Evolutionary conservation across 164 flowering plant genomes (phyloP), one percentile per base, ranked within the genome.

Genomic region (Chimonanthus salicifolius): DNA sequence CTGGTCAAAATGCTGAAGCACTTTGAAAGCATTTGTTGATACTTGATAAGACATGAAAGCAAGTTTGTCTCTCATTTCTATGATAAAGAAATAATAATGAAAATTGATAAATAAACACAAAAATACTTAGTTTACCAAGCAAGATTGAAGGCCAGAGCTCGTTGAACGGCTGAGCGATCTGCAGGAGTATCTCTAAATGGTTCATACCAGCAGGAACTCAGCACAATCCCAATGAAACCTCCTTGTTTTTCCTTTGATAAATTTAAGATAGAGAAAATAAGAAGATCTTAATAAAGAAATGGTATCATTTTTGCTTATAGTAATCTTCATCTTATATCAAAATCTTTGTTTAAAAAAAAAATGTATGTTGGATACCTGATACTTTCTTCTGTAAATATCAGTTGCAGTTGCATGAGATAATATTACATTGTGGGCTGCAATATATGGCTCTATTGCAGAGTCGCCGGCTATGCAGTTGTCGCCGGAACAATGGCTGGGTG

Each of bases 381-480:
- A 33, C 33, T 33, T 71, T 45, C 66, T 71, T 45, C 73, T 58
- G 45, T 71, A 71, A 62, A 71, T 71, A 45, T 71, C 73, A 4
- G 51, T 11, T 8, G 73, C 73, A 58, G 65, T 60, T 9, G 73
- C 73, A 45, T 71, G 73, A 3, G 73, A 58, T 18, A 71, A 62
- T 45, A 71, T 71, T 44, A 71, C 33, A 33, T 33, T 71, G 7
- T 71, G 73, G 3, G 65, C 64, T 60, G 73, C 73, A n/a, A 71
- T 71, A 21, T 60, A 71, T 71, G 73, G 73, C 43, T 71, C 73
- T 2, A 58, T 58, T 0, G 48, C 43, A 7, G 73, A 71, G 66
- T 71, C 73, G 10, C 73, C 73, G 3, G 49, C 11, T 0, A 49
- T 16, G 49, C 73, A 71, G 16, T 71, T 71, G 5, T 33, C 51